Conservation (phyloP, 208 protist species). For the Crithidia fasciculata region DNA sequence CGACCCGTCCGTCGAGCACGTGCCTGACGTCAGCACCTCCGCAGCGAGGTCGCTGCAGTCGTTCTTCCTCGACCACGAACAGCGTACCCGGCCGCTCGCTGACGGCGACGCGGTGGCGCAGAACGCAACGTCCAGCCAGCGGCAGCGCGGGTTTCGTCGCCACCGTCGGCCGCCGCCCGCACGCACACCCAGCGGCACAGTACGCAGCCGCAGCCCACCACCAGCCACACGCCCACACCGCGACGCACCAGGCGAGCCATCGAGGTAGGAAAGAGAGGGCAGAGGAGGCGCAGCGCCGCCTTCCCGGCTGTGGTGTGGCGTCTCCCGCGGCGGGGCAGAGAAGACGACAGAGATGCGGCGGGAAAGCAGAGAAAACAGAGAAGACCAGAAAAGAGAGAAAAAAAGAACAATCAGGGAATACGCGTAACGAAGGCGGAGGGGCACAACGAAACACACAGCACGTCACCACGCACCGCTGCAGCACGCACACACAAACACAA, state of each 20-base stretch:
- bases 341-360: too few species aligned
- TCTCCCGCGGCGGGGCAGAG: too few species aligned
- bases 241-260: not conserved
- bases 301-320: too few species aligned
- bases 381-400: too few species aligned
- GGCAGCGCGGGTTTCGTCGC: slow-evolving; percentile 35
- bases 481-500: too few species aligned
- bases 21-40: slow-evolving; percentile 32
- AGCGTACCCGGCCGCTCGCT: slow-evolving; percentile 31
- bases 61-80: slow-evolving; percentile 47
- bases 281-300: too few species aligned
- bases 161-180: not conserved
- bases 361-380: too few species aligned
- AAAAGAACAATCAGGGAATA: too few species aligned
- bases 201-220: not conserved
- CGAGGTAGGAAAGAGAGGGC: too few species aligned
- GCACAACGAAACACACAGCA: too few species aligned
- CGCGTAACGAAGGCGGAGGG: too few species aligned
- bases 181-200: not conserved
- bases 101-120: slow-evolving; percentile 33
- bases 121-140: slow-evolving; percentile 64
- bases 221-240: not conserved
- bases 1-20: slow-evolving; percentile 39
- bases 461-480: too few species aligned
- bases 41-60: slow-evolving; percentile 20